Evolutionary conservation across 129 eudicot genomes (phyloP).

Genomic region (Lactuca saligna): DNA sequence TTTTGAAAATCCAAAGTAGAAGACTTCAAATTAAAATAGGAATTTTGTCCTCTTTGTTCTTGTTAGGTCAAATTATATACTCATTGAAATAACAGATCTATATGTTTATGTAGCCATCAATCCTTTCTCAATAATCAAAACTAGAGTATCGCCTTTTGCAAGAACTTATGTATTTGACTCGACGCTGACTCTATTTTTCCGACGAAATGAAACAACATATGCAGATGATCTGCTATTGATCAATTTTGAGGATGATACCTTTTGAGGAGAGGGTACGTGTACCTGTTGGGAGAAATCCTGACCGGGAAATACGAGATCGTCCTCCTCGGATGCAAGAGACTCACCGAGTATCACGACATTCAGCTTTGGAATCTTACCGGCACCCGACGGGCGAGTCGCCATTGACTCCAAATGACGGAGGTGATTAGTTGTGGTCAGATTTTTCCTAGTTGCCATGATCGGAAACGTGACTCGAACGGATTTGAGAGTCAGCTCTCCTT

Average conservation of each 20-base stretch:
- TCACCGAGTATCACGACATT: constrained; percentile 80
- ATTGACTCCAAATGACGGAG: constrained; percentile 72
- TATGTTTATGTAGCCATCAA: neutral
- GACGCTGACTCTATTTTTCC: neutral
- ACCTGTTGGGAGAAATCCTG: constrained; percentile 46
- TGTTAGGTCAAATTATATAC: neutral
- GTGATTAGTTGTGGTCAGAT: constrained; percentile 34
- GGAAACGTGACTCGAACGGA: constrained; percentile 8
- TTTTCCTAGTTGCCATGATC: constrained; percentile 27
- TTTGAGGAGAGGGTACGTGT: constrained; percentile 43
- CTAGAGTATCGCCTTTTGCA: neutral
- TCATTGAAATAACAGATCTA: neutral
- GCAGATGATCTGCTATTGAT: neutral
- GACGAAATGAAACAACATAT: neutral
- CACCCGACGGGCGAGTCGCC: constrained; percentile 58
- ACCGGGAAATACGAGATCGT: constrained; percentile 63
- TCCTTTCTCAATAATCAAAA: neutral
- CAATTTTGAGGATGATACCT: constrained; percentile 35
- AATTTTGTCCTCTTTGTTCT: neutral
- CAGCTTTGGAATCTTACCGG: constrained; percentile 49
- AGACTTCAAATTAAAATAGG: neutral
- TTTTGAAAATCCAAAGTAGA: constrained; percentile 6
- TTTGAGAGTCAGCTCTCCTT: constrained; percentile 7
- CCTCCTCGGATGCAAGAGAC: constrained; percentile 73
- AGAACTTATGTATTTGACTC: neutral